These are phyloP conservation scores for thale cress (Arabidopsis thaliana) DNA, from an alignment of 345 rosid species.

Conservation along the genomic window DNA sequence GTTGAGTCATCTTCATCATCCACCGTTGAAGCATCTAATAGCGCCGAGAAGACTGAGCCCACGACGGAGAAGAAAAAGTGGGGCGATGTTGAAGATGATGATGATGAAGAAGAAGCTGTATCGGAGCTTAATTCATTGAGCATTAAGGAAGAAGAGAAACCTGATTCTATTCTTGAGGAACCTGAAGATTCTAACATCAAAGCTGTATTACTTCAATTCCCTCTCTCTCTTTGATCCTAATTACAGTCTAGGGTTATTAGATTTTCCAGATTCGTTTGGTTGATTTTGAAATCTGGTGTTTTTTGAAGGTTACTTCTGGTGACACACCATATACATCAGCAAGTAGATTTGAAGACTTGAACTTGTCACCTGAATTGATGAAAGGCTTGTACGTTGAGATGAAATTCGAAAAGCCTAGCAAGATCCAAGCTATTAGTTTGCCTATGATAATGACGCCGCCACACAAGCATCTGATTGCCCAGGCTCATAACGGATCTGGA, in stretches of 20 bases:
- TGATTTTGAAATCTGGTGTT: not conserved
- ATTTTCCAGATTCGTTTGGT: not conserved
- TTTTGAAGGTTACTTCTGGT: conserved; percentile 67
- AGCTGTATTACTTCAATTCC: conserved; percentile 54
- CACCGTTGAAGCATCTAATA: conserved; percentile 4
- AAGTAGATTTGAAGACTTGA: conserved; percentile 77
- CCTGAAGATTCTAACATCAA: conserved; percentile 82
- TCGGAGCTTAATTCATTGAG: conserved; percentile 52
- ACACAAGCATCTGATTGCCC: conserved; percentile 79
- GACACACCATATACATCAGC: conserved; percentile 91
- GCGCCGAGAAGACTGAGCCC: conserved; percentile 24
- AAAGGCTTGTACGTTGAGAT: conserved; percentile 92
- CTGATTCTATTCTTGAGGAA: conserved; percentile 69
- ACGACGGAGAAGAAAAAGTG: conserved; percentile 51
- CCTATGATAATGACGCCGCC: conserved; percentile 97
- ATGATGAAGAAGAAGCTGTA: conserved; percentile 49
- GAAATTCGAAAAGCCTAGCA: conserved; percentile 94
- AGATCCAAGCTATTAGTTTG: conserved; percentile 88
- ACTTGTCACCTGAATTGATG: conserved; percentile 71
- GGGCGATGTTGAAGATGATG: conserved; percentile 70
- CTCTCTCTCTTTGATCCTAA: not conserved
- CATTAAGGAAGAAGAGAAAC: conserved; percentile 60
- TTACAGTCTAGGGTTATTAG: conserved; percentile 1
- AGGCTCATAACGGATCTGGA: conserved; percentile 97
- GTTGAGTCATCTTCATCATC: conserved; percentile 37